Evolutionary conservation across 1,139 yeast species (phyloP).

Genomic region (Meyerozyma carpophila): DNA sequence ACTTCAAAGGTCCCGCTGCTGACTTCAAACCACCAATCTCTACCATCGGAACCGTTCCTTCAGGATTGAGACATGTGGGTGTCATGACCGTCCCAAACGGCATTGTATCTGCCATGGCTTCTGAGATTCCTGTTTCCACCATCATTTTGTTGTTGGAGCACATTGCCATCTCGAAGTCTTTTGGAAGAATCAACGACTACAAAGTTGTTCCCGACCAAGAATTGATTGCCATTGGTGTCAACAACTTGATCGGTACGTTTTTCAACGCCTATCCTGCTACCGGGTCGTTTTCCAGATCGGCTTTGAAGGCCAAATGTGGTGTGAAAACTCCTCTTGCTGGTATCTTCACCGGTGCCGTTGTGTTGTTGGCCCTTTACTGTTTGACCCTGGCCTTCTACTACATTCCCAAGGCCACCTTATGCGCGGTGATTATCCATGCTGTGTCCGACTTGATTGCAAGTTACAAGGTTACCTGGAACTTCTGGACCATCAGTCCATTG

Average conservation of each 20-base stretch:
- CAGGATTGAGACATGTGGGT: conserved; percentile 76
- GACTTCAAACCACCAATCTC: conserved; percentile 45
- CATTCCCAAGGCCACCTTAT: conserved; percentile 83
- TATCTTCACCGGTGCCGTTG: conserved; percentile 84
- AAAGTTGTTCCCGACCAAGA: conserved; percentile 92
- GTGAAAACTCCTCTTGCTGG: conserved; percentile 95
- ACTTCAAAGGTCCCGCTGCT: conserved; percentile 28
- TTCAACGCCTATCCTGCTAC: conserved; percentile 95
- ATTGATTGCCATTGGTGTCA: conserved; percentile 88
- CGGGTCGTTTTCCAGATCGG: conserved; percentile 93
- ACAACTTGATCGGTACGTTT: conserved; percentile 85
- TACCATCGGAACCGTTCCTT: conserved; percentile 73
- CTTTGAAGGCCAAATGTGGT: conserved; percentile 91
- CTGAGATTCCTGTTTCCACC: conserved; percentile 80
- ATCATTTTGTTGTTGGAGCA: conserved; percentile 84
- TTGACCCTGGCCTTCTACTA: conserved; percentile 79
- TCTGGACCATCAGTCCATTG: conserved; percentile 72
- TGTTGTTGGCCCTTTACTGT: conserved; percentile 77
- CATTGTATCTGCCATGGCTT: conserved; percentile 54
- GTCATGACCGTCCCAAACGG: conserved; percentile 64
- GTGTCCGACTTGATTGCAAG: conserved; percentile 81
- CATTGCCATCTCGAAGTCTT: conserved; percentile 89
- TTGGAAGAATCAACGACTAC: conserved; percentile 89
- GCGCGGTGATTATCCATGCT: conserved; percentile 93
- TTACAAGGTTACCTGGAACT: conserved; percentile 64